These are phyloP conservation scores for Suhomyces wounanorum DNA, from an alignment of 1,139 yeast species.

Conservation along the genomic window DNA sequence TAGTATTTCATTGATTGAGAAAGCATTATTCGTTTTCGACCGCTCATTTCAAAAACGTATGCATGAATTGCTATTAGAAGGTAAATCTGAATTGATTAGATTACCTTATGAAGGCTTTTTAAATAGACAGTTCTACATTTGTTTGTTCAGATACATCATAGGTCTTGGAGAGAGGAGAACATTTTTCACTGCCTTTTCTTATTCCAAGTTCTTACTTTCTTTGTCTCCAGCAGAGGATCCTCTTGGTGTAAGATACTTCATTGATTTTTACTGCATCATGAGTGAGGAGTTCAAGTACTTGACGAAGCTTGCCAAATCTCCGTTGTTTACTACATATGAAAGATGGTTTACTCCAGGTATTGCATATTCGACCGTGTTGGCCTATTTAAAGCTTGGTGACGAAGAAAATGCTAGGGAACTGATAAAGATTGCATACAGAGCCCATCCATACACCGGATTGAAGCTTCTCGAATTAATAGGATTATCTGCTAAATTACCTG, in stretches of 20 bases:
- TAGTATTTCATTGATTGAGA: slow-evolving; percentile 71
- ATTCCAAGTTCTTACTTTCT: slow-evolving; percentile 68
- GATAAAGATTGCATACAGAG: slow-evolving; percentile 51
- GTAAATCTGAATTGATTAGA: slow-evolving; percentile 61
- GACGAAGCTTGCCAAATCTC: slow-evolving; percentile 54
- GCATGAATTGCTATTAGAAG: slow-evolving; percentile 49
- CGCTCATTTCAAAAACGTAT: slow-evolving; percentile 47
- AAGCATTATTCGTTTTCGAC: slow-evolving; percentile 79
- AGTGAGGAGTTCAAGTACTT: slow-evolving; percentile 67
- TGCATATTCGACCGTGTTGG: slow-evolving; percentile 66
- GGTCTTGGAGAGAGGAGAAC: slow-evolving; percentile 79
- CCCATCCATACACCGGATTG: slow-evolving; percentile 63
- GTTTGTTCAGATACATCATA: slow-evolving; percentile 70
- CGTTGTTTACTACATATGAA: slow-evolving; percentile 56
- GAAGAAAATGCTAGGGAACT: slow-evolving; percentile 46
- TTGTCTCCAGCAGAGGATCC: slow-evolving; percentile 83
- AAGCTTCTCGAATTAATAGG: slow-evolving; percentile 49
- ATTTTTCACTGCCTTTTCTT: slow-evolving; percentile 72
- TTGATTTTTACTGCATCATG: slow-evolving; percentile 75
- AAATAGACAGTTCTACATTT: slow-evolving; percentile 76
- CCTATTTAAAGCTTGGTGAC: slow-evolving; percentile 48
- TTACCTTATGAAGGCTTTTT: slow-evolving; percentile 75
- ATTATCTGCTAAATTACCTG: slow-evolving; percentile 21
- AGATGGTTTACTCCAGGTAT: slow-evolving; percentile 78
- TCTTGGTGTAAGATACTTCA: slow-evolving; percentile 76